Base-by-base conservation (phyloP, 805 yeast species). In the Candida rishiriensis region DNA sequence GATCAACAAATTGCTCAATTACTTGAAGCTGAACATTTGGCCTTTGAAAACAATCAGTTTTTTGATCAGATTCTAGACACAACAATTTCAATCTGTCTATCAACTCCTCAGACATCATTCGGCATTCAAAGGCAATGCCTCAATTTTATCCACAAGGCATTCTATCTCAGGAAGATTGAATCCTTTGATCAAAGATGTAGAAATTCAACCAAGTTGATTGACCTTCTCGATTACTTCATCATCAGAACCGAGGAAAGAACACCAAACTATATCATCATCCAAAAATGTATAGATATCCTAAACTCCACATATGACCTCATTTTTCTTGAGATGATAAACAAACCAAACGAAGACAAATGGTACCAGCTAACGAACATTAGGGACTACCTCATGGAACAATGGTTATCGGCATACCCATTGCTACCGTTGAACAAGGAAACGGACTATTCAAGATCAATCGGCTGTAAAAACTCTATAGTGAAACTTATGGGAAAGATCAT, bases 401-500 rank as follows among this genome's bases (percentile, higher is more conserved):
- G 88, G 80, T 76, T 72, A 17, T 60, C 78, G 3, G 51, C 75
- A 9, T 80, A 71, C 52, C 88, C 88, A 3, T 69, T 79, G 43
- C 61, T 66, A 16, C 64, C 72, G 13, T 64, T 71, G 15, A 78
- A 71, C 42, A 68, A 70, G 36, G 86, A 77, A 48, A 69, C 71
- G 32, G 81, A 78, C 52, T 53, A 63, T 29, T 56, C 68, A 31
- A 73, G 81, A 59, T 74, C 79, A 38, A 63, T 80, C 33, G 79
- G 84, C 12, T 68, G 81, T 38, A 80, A 77, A 60, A 65, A 85
- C n/a, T 82, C 90, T 28, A 70, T 84, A n/a, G 68, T 83, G 41
- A 87, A 85, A 63, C 80, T 90, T 47, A 76, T 88, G 10, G 79
- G 79, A n/a, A 73, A 73, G 43, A 64, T 82, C 4, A 70, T 82